Evolutionary conservation across 176 grass and related monocot species (phyloP).

Genomic region (Zizania latifolia): DNA sequence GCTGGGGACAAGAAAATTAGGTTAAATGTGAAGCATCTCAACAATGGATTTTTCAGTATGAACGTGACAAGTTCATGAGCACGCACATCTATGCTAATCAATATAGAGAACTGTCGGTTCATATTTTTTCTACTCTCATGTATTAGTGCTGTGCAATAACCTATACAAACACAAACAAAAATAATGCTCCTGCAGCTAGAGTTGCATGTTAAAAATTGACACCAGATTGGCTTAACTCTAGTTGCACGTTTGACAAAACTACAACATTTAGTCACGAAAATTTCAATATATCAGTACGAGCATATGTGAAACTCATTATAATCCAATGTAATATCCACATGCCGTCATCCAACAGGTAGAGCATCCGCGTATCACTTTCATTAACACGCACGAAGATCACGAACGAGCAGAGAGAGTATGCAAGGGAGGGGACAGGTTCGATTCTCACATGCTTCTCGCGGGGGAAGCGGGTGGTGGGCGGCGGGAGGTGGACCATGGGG

Average conservation of each 20-base stretch:
- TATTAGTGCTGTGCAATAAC: neutral
- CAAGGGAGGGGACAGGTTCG: neutral
- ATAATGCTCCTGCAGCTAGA: neutral
- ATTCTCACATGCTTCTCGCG: constrained; percentile 79
- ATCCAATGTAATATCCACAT: neutral
- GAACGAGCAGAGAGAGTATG: neutral
- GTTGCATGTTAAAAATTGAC: neutral
- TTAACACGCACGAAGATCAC: neutral
- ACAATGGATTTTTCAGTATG: neutral
- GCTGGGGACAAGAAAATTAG: constrained; percentile 26
- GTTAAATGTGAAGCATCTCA: neutral
- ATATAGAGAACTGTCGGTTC: neutral
- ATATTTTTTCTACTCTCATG: neutral
- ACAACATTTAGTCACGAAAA: neutral
- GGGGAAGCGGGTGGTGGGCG: constrained; percentile 50
- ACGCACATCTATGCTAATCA: too few species aligned
- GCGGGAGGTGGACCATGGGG: constrained; percentile 59
- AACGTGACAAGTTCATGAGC: neutral
- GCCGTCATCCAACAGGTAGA: neutral
- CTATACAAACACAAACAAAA: neutral
- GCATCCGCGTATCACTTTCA: neutral
- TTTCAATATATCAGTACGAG: neutral
- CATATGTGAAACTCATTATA: neutral
- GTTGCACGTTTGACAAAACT: neutral
- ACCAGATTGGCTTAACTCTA: neutral